Evolutionary conservation across 495 filamentous ascomycete genomes (phyloP).

Genomic region (Lophiostoma macrostomum): DNA sequence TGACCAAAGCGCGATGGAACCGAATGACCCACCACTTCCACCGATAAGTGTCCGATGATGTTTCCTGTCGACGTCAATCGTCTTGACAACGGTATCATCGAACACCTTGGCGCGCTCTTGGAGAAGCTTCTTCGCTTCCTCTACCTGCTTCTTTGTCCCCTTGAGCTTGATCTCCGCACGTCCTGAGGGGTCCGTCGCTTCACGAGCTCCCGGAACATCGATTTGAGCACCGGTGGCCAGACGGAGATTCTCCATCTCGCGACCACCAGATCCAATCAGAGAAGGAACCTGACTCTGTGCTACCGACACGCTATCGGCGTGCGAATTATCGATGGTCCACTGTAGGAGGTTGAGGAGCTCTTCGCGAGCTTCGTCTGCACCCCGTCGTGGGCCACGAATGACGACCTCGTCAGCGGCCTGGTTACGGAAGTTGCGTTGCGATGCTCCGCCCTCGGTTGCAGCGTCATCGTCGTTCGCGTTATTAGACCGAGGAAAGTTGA

Average conservation of each 20-base stretch:
- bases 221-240: conserved; percentile 79
- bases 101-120: conserved; percentile 79
- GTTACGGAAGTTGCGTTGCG: conserved; percentile 53
- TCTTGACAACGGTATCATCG: conserved; percentile 79
- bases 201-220: conserved; percentile 73
- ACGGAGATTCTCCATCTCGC: conserved; percentile 85
- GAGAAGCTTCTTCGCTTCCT: conserved; percentile 81
- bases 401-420: conserved; percentile 88
- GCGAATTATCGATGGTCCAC: conserved; percentile 80
- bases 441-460: conserved; percentile 63
- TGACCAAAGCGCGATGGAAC: conserved; percentile 38
- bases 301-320: conserved; percentile 73
- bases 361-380: conserved; percentile 83
- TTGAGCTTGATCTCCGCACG: conserved; percentile 82
- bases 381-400: conserved; percentile 84
- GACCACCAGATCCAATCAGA: conserved; percentile 83
- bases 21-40: conserved; percentile 64
- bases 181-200: conserved; percentile 58
- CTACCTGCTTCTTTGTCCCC: conserved; percentile 85
- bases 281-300: conserved; percentile 84
- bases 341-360: conserved; percentile 84
- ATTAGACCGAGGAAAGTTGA: conserved; percentile 84
- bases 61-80: conserved; percentile 83
- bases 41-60: conserved; percentile 91
- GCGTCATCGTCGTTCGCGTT: conserved; percentile 63